Evolutionary conservation across 768 basidiomycete species (phyloP).

Genomic region (Asterophora parasitica): DNA sequence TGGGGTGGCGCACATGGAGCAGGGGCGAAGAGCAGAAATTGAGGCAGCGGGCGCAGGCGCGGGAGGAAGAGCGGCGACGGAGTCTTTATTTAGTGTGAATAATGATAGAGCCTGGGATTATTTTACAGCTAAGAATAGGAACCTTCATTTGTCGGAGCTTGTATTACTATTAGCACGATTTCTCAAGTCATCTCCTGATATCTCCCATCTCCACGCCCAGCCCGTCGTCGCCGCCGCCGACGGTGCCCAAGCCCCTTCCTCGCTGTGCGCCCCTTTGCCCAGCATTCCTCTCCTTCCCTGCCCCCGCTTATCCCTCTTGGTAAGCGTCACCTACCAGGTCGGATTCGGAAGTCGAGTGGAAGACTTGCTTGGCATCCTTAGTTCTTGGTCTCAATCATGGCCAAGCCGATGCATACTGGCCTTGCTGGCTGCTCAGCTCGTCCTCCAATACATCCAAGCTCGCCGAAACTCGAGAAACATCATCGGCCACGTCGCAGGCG

Average conservation of each 20-base stretch:
- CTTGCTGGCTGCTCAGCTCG: constrained; percentile 19
- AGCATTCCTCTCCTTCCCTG: constrained; percentile 7
- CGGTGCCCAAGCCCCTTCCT: constrained; percentile 13
- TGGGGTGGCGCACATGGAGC: constrained; percentile 36
- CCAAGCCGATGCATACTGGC: constrained; percentile 45
- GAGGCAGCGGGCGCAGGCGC: constrained; percentile 32
- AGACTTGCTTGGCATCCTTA: constrained; percentile 36
- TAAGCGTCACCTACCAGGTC: constrained; percentile 10
- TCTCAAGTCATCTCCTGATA: constrained; percentile 9
- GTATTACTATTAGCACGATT: no score
- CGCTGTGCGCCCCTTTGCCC: constrained; percentile 19
- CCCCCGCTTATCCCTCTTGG: constrained; percentile 9
- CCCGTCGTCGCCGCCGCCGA: constrained; percentile 4
- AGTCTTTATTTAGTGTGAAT: constrained; percentile 23
- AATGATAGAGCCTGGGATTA: constrained; percentile 10
- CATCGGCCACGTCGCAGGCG: constrained; percentile 20
- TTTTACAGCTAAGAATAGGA: constrained; percentile 16
- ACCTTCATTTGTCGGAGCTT: constrained; percentile 17
- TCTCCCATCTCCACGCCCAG: constrained; percentile 14
- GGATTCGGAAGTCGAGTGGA: constrained; percentile 15
- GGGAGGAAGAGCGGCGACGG: constrained; percentile 53
- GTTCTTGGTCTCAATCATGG: constrained; percentile 36
- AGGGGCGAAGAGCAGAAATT: constrained; percentile 28
- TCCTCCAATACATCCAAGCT: constrained; percentile 7
- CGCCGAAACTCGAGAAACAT: constrained; percentile 7